Conservation (phyloP, 192 early-diverging fungal genomes). For the Podila verticillata region DNA sequence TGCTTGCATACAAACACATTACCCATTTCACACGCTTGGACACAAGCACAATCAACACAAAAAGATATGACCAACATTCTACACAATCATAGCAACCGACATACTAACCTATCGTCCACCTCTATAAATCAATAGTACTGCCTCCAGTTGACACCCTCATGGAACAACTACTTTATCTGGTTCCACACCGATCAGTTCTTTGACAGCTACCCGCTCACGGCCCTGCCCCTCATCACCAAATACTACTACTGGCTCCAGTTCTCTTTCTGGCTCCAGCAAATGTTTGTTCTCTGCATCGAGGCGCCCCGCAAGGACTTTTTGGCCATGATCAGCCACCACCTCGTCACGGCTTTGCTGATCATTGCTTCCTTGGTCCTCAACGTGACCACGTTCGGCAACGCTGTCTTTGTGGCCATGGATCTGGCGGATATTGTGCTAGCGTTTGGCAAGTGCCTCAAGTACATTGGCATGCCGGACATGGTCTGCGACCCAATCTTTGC, state of each 20-base stretch:
- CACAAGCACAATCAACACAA: no score
- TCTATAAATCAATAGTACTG: conserved; percentile 23
- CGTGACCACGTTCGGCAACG: conserved; percentile 81
- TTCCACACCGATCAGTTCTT: conserved; percentile 74
- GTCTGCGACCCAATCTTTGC: conserved; percentile 79
- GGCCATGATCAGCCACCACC: conserved; percentile 78
- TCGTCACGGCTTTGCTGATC: conserved; percentile 76
- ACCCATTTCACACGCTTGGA: no score
- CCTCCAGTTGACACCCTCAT: conserved; percentile 36
- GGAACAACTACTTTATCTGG: conserved; percentile 60
- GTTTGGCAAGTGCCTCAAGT: conserved; percentile 83
- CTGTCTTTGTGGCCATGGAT: conserved; percentile 82
- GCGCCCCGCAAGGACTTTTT: conserved; percentile 78
- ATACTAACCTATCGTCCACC: no score
- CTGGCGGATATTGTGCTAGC: conserved; percentile 81
- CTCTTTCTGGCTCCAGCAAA: conserved; percentile 83
- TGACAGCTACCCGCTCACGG: conserved; percentile 73
- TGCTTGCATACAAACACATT: no score
- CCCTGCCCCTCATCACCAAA: conserved; percentile 68
- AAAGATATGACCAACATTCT: no score
- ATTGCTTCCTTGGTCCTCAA: conserved; percentile 74
- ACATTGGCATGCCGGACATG: conserved; percentile 65
- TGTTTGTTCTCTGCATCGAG: conserved; percentile 78
- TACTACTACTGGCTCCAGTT: conserved; percentile 79
- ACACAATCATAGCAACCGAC: no score